A percentile compares a stretch with the other conserved stretches of the same genome.
Conservation (phyloP, 805 yeast genomes). For the Suhomyces prunicola region DNA sequence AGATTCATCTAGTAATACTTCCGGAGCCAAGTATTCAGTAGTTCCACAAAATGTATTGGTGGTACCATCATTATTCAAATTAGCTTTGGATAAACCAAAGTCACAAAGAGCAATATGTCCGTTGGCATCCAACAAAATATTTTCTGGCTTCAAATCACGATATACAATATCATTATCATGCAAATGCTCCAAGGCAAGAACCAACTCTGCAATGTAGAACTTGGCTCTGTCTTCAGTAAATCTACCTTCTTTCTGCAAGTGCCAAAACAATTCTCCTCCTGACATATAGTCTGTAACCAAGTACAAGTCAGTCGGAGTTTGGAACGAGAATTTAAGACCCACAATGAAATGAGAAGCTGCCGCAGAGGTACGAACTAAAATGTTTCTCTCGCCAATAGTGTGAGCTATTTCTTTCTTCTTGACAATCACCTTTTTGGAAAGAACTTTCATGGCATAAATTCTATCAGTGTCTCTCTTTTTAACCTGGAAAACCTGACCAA, state of each 20-base stretch:
- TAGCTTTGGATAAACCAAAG: constrained; percentile 94
- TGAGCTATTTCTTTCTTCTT: constrained; percentile 97
- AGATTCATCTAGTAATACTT: constrained; percentile 87
- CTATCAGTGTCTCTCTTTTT: constrained; percentile 84
- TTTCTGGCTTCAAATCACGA: constrained; percentile 96
- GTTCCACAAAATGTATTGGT: constrained; percentile 98
- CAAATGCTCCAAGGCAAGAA: constrained; percentile 87
- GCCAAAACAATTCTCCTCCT: constrained; percentile 97
- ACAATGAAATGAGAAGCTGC: constrained; percentile 91
- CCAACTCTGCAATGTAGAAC: constrained; percentile 94
- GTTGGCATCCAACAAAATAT: constrained; percentile 89
- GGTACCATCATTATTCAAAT: constrained; percentile 77
- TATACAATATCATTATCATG: constrained; percentile 96
- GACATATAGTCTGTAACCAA: constrained; percentile 96
- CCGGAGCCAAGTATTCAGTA: constrained; percentile 97
- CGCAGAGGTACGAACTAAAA: constrained; percentile 86
- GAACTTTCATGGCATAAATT: constrained; percentile 95
- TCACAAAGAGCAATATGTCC: constrained; percentile 98
- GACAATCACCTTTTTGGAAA: constrained; percentile 91
- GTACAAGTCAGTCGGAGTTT: constrained; percentile 89
- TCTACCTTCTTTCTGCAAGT: constrained; percentile 93
- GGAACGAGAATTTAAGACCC: constrained; percentile 93
- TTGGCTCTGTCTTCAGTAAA: constrained; percentile 92
- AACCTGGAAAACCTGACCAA: constrained; percentile 97
- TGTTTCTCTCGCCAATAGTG: constrained; percentile 95